A percentile compares a stretch with the other conserved stretches of the same genome.
phyloP scores from a whole-genome alignment of 371 early-diverging fungal genomes.

The Saksenaea vasiformis region DNA sequence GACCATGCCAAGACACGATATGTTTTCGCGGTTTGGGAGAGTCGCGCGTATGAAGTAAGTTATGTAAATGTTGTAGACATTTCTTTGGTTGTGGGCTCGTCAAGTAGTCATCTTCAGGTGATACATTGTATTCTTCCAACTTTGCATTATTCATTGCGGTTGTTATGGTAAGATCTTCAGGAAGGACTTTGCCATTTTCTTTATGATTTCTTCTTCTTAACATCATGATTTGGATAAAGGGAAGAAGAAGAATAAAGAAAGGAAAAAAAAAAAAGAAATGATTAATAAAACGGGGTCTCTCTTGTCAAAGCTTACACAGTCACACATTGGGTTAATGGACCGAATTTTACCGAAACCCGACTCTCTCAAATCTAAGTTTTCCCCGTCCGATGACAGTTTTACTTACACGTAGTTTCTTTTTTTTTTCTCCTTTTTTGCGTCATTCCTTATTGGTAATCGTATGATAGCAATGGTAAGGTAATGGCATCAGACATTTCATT shows the following conservation, averaged over 20 bases:
- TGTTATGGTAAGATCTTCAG: neutral
- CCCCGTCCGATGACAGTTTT: neutral
- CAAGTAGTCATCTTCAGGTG: neutral
- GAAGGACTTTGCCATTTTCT: neutral
- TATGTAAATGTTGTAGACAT: neutral
- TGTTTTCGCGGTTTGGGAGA: neutral
- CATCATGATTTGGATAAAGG: neutral
- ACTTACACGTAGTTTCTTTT: neutral
- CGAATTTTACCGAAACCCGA: slow-evolving; percentile 2
- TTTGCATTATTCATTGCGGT: neutral
- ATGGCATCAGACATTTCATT: neutral
- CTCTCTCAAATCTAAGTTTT: neutral
- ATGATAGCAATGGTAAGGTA: neutral
- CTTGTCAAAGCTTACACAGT: neutral
- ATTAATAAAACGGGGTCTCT: neutral
- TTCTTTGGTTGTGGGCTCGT: neutral
- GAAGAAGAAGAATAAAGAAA: neutral
- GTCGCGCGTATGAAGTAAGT: neutral
- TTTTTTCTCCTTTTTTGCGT: neutral
- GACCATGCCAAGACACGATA: neutral
- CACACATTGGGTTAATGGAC: neutral
- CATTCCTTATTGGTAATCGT: neutral
- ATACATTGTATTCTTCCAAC: neutral
- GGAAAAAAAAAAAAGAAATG: neutral
- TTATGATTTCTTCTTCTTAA: neutral